phyloP scores from a whole-genome alignment of 2,329 filamentous ascomycete genomes.

The Diplodia mutila region DNA sequence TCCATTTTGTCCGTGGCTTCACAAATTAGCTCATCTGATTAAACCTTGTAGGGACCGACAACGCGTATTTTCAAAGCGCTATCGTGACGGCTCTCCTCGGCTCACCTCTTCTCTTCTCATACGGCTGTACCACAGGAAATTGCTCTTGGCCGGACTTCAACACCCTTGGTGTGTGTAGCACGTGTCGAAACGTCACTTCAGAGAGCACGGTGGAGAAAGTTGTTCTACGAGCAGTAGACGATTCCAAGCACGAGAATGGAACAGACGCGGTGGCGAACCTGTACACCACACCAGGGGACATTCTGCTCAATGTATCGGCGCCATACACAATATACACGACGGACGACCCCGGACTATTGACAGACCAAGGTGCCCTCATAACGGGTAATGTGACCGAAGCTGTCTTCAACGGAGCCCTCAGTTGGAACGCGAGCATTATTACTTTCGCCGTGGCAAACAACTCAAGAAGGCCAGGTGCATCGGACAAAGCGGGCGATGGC shows the following conservation, averaged over 20 bases:
- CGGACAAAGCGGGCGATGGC: too few relatives aligned
- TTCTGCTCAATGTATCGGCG: neutral
- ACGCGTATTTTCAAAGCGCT: neutral
- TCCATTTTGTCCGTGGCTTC: too few relatives aligned
- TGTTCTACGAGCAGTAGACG: neutral
- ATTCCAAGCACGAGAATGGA: neutral
- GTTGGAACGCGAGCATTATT: too few relatives aligned
- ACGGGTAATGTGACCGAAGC: too few relatives aligned
- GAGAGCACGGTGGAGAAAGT: neutral
- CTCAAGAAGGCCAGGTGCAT: too few relatives aligned
- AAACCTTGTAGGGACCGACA: neutral
- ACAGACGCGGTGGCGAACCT: neutral
- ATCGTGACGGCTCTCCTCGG: neutral
- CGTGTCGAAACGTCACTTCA: neutral
- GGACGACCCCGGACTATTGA: neutral
- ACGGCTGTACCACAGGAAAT: neutral
- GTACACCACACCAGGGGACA: neutral
- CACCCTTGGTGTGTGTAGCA: neutral
- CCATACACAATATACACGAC: neutral
- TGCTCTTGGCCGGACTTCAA: neutral
- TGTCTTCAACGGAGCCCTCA: too few relatives aligned
- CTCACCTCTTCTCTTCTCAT: neutral
- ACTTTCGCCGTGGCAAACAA: too few relatives aligned
- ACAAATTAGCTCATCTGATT: too few relatives aligned
- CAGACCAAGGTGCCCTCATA: neutral